A percentile compares a stretch with the other conserved stretches of the same genome.
phyloP scores from a whole-genome alignment of 2,329 filamentous ascomycete species.

The Diaporthe capsici region DNA sequence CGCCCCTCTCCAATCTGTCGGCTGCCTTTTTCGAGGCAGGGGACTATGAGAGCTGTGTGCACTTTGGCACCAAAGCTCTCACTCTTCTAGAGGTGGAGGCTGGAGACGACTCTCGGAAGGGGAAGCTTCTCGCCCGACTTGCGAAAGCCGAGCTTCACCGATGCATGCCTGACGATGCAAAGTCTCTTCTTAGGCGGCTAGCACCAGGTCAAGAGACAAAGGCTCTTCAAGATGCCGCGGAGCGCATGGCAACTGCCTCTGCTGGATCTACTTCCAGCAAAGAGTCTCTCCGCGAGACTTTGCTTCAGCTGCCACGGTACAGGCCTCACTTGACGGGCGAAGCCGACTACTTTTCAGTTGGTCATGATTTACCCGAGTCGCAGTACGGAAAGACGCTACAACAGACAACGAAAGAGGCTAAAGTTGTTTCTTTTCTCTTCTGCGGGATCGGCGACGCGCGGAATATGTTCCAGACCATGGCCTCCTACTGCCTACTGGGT shows the following conservation, averaged over 20 bases:
- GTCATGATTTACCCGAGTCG: neutral
- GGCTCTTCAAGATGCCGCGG: neutral
- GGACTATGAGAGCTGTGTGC: slow-evolving; percentile 39
- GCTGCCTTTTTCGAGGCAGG: slow-evolving; percentile 45
- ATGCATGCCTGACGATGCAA: neutral
- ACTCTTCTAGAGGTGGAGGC: neutral
- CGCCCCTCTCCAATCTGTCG: slow-evolving; percentile 44
- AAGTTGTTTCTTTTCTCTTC: neutral
- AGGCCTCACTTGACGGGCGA: neutral
- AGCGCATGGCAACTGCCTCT: neutral
- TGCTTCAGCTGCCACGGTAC: neutral
- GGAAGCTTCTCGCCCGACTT: neutral
- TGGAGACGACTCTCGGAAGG: neutral
- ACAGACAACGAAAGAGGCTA: neutral
- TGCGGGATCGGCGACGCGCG: neutral
- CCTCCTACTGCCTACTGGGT: neutral
- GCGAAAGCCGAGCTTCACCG: neutral
- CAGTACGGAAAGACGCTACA: neutral
- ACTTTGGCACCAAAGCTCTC: slow-evolving; percentile 41
- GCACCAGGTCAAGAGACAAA: neutral
- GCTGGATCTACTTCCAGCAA: neutral
- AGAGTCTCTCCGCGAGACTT: neutral
- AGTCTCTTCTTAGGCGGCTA: neutral
- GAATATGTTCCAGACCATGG: neutral
- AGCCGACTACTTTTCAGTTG: neutral